These are phyloP conservation scores for Ogataea haglerorum DNA, from an alignment of 805 yeast genomes.

Conservation along the genomic window DNA sequence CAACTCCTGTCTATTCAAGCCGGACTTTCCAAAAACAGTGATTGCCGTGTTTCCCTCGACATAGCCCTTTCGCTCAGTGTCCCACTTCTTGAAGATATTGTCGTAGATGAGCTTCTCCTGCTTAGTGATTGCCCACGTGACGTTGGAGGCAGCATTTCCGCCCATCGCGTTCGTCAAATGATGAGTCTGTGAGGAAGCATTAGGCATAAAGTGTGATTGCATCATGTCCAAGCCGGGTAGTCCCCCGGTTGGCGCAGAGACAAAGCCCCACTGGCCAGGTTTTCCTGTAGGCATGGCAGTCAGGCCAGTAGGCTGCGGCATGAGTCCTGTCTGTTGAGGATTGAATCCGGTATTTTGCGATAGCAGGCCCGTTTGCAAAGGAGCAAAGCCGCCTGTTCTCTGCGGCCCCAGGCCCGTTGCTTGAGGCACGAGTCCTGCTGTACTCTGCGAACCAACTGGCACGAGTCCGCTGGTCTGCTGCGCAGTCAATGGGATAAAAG, in stretches of 20 bases:
- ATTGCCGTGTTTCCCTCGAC: slow-evolving; percentile 82
- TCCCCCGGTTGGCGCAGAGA: slow-evolving; percentile 64
- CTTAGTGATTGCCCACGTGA: slow-evolving; percentile 79
- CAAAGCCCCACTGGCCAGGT: slow-evolving; percentile 82
- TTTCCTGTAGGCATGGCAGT: slow-evolving; percentile 55
- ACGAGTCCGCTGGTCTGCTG: slow-evolving; percentile 31
- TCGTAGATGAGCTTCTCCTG: slow-evolving; percentile 86
- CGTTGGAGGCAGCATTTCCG: slow-evolving; percentile 42
- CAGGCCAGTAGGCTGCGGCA: slow-evolving; percentile 44
- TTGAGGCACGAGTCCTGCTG: slow-evolving; percentile 37
- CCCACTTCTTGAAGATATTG: slow-evolving; percentile 87
- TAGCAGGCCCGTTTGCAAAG: slow-evolving; percentile 25
- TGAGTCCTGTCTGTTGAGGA: slow-evolving; percentile 32
- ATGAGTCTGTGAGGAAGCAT: slow-evolving; percentile 29
- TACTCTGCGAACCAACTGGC: slow-evolving; percentile 33
- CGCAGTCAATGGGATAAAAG: slow-evolving; percentile 44
- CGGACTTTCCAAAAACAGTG: slow-evolving; percentile 84
- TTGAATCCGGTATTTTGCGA: slow-evolving; percentile 35
- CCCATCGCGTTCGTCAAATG: slow-evolving; percentile 31
- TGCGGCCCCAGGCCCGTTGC: slow-evolving; percentile 29
- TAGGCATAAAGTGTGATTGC: slow-evolving; percentile 67
- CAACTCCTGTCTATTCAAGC: slow-evolving; percentile 77
- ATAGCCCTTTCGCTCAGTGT: slow-evolving; percentile 59
- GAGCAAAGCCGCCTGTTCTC: slow-evolving; percentile 32
- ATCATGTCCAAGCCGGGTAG: slow-evolving; percentile 67